phyloP scores from a whole-genome alignment of 176 grass and related monocot genomes.

The Avena sativa region DNA sequence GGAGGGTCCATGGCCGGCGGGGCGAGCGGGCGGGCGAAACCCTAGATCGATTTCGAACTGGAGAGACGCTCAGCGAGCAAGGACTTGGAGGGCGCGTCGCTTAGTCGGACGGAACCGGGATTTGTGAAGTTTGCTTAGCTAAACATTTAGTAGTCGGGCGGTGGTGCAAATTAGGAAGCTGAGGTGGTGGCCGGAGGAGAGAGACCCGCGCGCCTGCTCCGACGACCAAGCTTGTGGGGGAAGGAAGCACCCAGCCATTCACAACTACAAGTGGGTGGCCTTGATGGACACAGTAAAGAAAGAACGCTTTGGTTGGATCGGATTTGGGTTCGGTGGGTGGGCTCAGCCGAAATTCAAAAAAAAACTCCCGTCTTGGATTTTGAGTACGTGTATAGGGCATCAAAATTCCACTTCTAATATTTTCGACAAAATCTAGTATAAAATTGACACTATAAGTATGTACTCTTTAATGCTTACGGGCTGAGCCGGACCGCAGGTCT shows the following conservation, averaged over 20 bases:
- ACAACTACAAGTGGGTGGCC: not conserved
- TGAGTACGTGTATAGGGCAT: not conserved
- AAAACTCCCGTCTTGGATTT: not conserved
- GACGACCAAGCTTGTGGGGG: constrained; percentile 18
- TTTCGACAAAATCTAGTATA: too few relatives aligned
- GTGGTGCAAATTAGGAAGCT: constrained; percentile 26
- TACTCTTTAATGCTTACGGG: too few relatives aligned
- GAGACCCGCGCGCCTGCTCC: not conserved
- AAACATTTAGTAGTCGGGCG: not conserved
- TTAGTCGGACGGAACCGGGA: not conserved
- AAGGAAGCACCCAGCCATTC: not conserved
- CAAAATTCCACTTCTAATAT: too few relatives aligned
- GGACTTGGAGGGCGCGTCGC: not conserved
- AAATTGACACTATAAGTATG: too few relatives aligned
- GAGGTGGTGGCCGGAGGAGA: constrained; percentile 7
- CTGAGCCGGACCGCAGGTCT: too few relatives aligned
- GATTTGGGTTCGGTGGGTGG: constrained; percentile 7
- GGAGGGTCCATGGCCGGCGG: constrained; percentile 42
- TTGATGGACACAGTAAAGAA: constrained; percentile 21
- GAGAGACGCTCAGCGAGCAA: not conserved
- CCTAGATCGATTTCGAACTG: constrained; percentile 50
- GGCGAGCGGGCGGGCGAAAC: constrained; percentile 41
- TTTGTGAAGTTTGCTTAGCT: constrained; percentile 19
- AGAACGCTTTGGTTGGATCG: not conserved
- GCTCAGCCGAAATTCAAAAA: not conserved